Percentiles rank a stretch among this genome's conserved stretches.
Evolutionary conservation across 2,329 filamentous ascomycete genomes (phyloP).

Genomic region (Penicillium carneum): DNA sequence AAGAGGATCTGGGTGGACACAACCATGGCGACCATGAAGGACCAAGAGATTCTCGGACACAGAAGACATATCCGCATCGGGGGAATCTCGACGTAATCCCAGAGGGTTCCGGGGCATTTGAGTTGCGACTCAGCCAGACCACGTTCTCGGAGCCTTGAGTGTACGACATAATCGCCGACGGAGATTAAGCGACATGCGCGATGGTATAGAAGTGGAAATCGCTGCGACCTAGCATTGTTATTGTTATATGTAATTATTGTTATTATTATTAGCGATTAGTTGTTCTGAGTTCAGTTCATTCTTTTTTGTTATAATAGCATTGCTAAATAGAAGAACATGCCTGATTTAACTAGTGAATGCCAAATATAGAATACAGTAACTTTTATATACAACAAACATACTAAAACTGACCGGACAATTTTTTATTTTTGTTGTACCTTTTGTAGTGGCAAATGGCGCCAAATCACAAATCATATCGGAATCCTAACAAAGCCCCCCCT

Average conservation of each 20-base stretch:
- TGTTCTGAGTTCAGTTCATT: background rate
- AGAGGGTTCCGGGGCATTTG: conserved; percentile 2
- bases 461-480: conserved; percentile 31
- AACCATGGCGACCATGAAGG: conserved; percentile 2
- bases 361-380: conserved; percentile 19
- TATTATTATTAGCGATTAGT: conserved; percentile 2
- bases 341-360: background rate
- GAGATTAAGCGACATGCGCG: background rate
- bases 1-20: background rate
- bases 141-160: conserved; percentile 6
- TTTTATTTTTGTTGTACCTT: conserved; percentile 28
- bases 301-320: background rate
- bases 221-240: background rate
- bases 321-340: background rate
- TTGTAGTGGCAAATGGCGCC: conserved; percentile 35
- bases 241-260: too few species aligned
- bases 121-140: conserved; percentile 12
- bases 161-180: background rate
- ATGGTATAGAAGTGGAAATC: conserved; percentile 1
- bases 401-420: conserved; percentile 22
- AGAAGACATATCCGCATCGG: background rate
- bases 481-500: conserved; percentile 20
- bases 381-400: conserved; percentile 22
- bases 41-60: background rate
- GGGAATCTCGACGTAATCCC: conserved; percentile 5